Conservation (phyloP, 129 eudicot species). For the sunflower (Helianthus annuus) region DNA sequence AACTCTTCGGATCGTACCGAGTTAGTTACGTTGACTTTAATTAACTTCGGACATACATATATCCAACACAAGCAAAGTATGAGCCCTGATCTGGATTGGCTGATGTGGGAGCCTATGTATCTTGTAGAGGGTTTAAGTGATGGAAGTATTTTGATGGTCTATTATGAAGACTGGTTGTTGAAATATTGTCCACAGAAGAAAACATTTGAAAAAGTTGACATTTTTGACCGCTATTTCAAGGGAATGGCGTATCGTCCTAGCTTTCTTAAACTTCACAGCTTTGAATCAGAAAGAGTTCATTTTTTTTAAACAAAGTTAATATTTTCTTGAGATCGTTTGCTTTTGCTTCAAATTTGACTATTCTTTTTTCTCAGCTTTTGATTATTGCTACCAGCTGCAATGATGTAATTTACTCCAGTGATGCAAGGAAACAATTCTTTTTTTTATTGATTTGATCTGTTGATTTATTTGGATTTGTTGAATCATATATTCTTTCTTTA, state of each 20-base stretch:
- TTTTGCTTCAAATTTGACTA: too few relatives aligned
- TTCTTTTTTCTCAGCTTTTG: too few relatives aligned
- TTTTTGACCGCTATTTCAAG: constrained; percentile 2
- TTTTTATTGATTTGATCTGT: too few relatives aligned
- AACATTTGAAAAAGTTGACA: not conserved
- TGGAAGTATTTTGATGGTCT: constrained; percentile 29
- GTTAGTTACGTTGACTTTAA: too few relatives aligned
- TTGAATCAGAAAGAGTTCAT: constrained; percentile 16
- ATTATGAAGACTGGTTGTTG: not conserved
- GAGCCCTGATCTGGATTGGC: constrained; percentile 20
- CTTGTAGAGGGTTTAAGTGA: constrained; percentile 24
- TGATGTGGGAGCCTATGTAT: constrained; percentile 12
- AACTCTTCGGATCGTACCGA: too few relatives aligned
- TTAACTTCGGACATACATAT: too few relatives aligned
- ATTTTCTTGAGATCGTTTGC: too few relatives aligned
- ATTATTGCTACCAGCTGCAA: too few relatives aligned
- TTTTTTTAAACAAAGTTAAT: not conserved
- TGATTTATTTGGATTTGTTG: too few relatives aligned
- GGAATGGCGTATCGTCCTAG: constrained; percentile 31
- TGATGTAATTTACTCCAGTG: too few relatives aligned
- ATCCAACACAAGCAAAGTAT: not conserved
- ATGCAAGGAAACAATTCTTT: too few relatives aligned
- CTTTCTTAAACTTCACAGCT: constrained; percentile 30
- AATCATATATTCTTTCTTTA: too few relatives aligned
- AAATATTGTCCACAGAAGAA: constrained; percentile 13